phyloP scores from a whole-genome alignment of 1,284 basidiomycete genomes.

The Heterobasidion occidentale region DNA sequence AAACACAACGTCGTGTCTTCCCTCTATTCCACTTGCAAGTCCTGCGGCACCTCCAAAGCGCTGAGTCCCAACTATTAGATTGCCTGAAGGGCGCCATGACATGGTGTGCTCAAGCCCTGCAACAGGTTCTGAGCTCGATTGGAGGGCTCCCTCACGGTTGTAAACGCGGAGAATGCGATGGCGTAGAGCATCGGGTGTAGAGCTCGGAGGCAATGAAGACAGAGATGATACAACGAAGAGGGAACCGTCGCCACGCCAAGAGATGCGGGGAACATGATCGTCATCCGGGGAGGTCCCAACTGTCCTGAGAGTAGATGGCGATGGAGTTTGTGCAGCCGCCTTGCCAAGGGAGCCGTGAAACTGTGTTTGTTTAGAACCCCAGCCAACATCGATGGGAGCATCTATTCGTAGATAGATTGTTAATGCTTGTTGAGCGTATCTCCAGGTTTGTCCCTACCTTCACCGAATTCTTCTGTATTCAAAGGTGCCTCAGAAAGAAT shows the following conservation, averaged over 20 bases:
- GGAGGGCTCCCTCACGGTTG: constrained; percentile 70
- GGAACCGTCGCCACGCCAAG: constrained; percentile 90
- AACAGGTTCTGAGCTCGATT: constrained; percentile 81
- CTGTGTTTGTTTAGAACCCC: constrained; percentile 96
- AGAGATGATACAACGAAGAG: constrained; percentile 84
- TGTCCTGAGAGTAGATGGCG: constrained; percentile 25
- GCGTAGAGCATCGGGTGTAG: constrained; percentile 7
- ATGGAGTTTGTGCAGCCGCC: constrained; percentile 59
- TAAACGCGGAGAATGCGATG: constrained; percentile 73
- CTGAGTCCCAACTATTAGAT: constrained; percentile 79
- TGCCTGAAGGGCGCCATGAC: constrained; percentile 88
- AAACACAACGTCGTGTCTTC: constrained; percentile 85
- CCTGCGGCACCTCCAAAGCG: constrained; percentile 43
- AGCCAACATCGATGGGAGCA: constrained; percentile 90
- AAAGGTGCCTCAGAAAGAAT: constrained; percentile 76
- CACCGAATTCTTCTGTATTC: constrained; percentile 75
- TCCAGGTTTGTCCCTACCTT: constrained; percentile 40
- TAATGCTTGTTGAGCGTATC: too few relatives aligned
- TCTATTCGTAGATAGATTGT: constrained; percentile 36
- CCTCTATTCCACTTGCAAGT: constrained; percentile 25
- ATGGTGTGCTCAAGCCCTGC: constrained; percentile 76
- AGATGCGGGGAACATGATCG: constrained; percentile 66
- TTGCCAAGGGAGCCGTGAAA: constrained; percentile 97
- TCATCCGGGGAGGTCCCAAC: constrained; percentile 63
- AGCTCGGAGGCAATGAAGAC: constrained; percentile 20